phyloP scores from a whole-genome alignment of 2,329 filamentous ascomycete species.

The Cyclaneusma minus region DNA sequence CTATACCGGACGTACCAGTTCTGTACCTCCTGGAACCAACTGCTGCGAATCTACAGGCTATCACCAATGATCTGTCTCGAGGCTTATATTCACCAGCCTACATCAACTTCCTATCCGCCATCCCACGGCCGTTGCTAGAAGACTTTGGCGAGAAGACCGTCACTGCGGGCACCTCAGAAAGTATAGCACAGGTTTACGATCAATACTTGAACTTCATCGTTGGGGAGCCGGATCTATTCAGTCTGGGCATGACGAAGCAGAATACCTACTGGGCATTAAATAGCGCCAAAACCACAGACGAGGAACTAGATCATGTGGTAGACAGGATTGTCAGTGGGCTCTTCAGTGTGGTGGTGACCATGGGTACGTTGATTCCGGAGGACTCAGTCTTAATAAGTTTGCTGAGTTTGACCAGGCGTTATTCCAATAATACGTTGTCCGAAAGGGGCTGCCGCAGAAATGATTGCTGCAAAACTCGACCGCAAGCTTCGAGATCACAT shows the following conservation, averaged over 20 bases:
- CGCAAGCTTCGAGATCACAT: slow-evolving; percentile 93
- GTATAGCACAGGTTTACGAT: slow-evolving; percentile 84
- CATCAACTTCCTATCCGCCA: slow-evolving; percentile 90
- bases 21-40: slow-evolving; percentile 94
- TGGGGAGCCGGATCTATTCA: slow-evolving; percentile 89
- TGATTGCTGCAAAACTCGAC: slow-evolving; percentile 87
- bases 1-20: slow-evolving; percentile 91
- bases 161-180: slow-evolving; percentile 68
- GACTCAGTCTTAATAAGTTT: not conserved
- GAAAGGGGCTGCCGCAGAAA: slow-evolving; percentile 81
- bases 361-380: slow-evolving; percentile 43
- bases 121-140: slow-evolving; percentile 79
- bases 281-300: slow-evolving; percentile 78
- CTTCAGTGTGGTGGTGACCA: slow-evolving; percentile 97
- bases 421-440: slow-evolving; percentile 94
- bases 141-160: slow-evolving; percentile 88
- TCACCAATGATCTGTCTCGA: slow-evolving; percentile 73
- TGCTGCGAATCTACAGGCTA: slow-evolving; percentile 60
- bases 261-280: slow-evolving; percentile 94
- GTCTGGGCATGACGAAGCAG: slow-evolving; percentile 77
- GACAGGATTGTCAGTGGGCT: slow-evolving; percentile 88
- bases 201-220: slow-evolving; percentile 98
- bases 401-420: slow-evolving; percentile 38
- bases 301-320: slow-evolving; percentile 72
- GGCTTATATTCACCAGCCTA: slow-evolving; percentile 87